Base-by-base conservation (phyloP, 78 protist genomes). In the Dictyostelium intermedium region DNA sequence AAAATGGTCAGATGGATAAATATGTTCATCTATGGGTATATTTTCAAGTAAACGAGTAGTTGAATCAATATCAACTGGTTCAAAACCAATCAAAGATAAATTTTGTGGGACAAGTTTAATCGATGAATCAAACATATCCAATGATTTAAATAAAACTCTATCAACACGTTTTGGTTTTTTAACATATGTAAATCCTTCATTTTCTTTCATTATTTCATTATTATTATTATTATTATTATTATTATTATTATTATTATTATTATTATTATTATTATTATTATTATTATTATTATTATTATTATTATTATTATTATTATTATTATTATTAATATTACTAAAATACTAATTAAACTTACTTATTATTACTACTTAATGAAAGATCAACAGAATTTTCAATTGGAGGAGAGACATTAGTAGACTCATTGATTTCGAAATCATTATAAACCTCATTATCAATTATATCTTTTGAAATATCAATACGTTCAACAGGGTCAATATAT, bases 1-100 rank as follows among this genome's bases (percentile, higher is more conserved):
- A 69, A 47, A 89, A 47, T 89, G 94, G 35, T 89, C 94, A 14
- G 87, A 80, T 10, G 94, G 87, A 80, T 89, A 89, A 9, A 89
- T 69, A 20, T 43, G 37, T 35, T 89, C 94, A 47, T 70, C 41
- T 0, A 35, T 5, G n/a, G 53, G 73, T 32, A 89, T 45, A 25
- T 89, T 43, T 81, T 89, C 94, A 10, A 7, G 3, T 66, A 23
- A 9, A 16, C 87, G 82, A 3, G 25, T 53, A 14, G 1, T 32
- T 20, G 37, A 5, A 32, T 80, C 87, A 1, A 89, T 32, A 2
- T 37, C 35, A 30, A 89, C 72, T 14, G 94, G 83, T 27, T 78
- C 74, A 11, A 69, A 23, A 6, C 94, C 94, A 8, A 89, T 20
- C 3, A 80, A 35, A 3, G 76, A 39, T n/a, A 82, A 11, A 14